A percentile compares a stretch with the other conserved stretches of the same genome.
Conservation (phyloP, 495 filamentous ascomycete species). For the Stereocaulon alpinum region DNA sequence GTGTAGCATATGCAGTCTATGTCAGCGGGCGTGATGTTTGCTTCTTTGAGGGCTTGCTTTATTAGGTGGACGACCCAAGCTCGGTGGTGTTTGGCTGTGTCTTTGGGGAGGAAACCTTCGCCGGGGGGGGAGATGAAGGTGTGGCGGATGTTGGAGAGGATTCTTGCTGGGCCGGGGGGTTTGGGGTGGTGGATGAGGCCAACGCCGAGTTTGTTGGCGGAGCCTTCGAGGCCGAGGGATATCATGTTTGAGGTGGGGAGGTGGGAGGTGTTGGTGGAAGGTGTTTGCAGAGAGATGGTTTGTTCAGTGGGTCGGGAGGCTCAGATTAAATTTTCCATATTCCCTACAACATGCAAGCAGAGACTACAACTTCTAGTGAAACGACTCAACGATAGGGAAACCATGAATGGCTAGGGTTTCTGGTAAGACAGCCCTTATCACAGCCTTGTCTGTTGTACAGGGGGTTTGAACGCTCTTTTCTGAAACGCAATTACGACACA, state of each 20-base stretch:
- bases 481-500: too few relatives aligned
- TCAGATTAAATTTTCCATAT: too few relatives aligned
- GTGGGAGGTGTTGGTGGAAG: neutral
- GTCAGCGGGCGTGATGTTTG: constrained; percentile 49
- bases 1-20: constrained; percentile 94
- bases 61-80: constrained; percentile 71
- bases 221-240: constrained; percentile 88
- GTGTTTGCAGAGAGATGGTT: neutral
- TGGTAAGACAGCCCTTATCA: too few relatives aligned
- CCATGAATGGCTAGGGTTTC: too few relatives aligned
- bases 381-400: too few relatives aligned
- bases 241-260: constrained; percentile 46
- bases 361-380: too few relatives aligned
- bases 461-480: too few relatives aligned
- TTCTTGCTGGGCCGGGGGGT: constrained; percentile 48
- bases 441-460: too few relatives aligned
- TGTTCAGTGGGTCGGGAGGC: neutral
- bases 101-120: constrained; percentile 90
- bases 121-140: constrained; percentile 88
- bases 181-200: constrained; percentile 80
- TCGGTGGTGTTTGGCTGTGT: constrained; percentile 88
- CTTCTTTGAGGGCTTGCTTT: constrained; percentile 62
- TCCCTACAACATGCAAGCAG: too few relatives aligned
- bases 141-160: constrained; percentile 91
- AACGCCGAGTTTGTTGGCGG: constrained; percentile 94